Percentiles rank a stretch among this genome's conserved stretches.
These are phyloP conservation scores for Sarcomyxa edulis DNA, from an alignment of 768 basidiomycete genomes.

Conservation along the genomic window DNA sequence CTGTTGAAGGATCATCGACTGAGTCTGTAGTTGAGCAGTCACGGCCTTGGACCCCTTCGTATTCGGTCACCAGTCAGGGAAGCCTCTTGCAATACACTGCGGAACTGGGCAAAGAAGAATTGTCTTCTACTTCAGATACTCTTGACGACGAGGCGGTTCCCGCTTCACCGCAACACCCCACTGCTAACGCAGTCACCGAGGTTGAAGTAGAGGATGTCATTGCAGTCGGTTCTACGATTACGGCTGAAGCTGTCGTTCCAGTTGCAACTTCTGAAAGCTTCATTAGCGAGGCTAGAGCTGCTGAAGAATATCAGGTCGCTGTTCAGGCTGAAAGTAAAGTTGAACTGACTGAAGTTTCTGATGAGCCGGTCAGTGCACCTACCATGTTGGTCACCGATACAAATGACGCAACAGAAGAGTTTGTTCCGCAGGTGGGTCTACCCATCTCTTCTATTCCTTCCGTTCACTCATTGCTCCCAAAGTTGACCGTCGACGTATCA, in stretches of 20 bases:
- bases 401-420: neutral
- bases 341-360: neutral
- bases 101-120: constrained; percentile 10
- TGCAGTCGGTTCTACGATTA: neutral
- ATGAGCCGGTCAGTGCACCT: neutral
- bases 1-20: no score
- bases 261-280: no score
- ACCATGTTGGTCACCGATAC: neutral
- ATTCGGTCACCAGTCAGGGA: constrained; percentile 17
- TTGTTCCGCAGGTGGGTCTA: neutral
- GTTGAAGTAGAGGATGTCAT: neutral
- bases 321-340: neutral
- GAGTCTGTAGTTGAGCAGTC: neutral
- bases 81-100: constrained; percentile 5
- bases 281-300: no score
- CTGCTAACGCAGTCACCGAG: neutral
- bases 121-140: no score
- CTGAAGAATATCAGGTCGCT: neutral
- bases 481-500: constrained; percentile 17
- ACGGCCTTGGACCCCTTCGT: constrained; percentile 17
- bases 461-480: neutral
- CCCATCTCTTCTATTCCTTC: neutral
- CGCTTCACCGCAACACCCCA: neutral
- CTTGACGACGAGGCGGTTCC: neutral
- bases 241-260: no score